Conservation (phyloP, 148 eudicot genomes). For the Camellia sinensis region DNA sequence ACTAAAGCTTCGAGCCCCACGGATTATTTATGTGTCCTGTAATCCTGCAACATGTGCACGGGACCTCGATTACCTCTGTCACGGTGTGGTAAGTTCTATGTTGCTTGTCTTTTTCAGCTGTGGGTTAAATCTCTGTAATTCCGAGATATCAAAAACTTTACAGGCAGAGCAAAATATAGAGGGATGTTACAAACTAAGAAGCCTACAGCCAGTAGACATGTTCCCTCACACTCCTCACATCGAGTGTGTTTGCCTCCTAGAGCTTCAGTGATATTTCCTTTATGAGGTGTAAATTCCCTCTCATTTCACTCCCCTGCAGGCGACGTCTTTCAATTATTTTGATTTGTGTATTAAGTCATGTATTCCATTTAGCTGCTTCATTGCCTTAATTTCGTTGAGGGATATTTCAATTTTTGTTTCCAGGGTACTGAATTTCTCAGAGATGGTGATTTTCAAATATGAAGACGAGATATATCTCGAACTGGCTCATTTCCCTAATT, state of each 20-base stretch:
- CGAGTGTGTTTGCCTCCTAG: slow-evolving; percentile 91
- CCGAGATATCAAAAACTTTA: slow-evolving; percentile 16
- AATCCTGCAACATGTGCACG: slow-evolving; percentile 98
- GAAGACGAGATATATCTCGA: neutral
- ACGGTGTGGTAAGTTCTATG: slow-evolving; percentile 62
- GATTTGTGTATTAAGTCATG: neutral
- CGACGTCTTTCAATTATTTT: neutral
- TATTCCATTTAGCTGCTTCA: neutral
- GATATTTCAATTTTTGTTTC: neutral
- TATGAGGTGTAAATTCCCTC: slow-evolving; percentile 3
- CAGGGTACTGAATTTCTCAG: neutral
- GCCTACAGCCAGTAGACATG: slow-evolving; percentile 94
- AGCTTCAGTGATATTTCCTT: slow-evolving; percentile 36
- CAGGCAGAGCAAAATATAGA: slow-evolving; percentile 69
- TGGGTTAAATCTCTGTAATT: neutral
- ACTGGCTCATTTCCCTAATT: no score
- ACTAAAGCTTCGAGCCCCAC: slow-evolving; percentile 63
- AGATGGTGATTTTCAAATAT: neutral
- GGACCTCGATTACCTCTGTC: slow-evolving; percentile 94
- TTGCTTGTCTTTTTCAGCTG: neutral
- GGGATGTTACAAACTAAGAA: slow-evolving; percentile 71
- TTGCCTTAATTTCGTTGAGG: neutral
- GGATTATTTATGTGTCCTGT: slow-evolving; percentile 87
- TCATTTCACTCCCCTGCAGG: neutral
- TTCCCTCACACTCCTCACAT: slow-evolving; percentile 99